phyloP scores from a whole-genome alignment of 2,329 filamentous ascomycete species.

The Talaromyces sp. region DNA sequence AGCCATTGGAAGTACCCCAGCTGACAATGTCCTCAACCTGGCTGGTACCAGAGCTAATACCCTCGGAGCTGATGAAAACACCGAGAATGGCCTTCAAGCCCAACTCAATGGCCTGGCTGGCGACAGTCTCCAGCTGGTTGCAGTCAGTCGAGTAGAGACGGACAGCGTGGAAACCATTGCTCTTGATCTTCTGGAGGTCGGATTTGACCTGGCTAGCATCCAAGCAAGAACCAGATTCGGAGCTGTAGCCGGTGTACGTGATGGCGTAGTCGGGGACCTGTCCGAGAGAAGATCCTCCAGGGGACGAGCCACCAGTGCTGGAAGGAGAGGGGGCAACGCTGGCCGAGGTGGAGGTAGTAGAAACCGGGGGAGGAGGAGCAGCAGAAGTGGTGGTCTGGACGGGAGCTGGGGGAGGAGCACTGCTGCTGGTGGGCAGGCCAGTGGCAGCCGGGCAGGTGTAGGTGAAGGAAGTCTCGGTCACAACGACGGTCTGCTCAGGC shows the following conservation, averaged over 20 bases:
- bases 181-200: constrained; percentile 61
- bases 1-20: constrained; percentile 58
- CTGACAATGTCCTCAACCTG: constrained; percentile 70
- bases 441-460: constrained; percentile 66
- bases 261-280: constrained; percentile 60
- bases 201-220: constrained; percentile 49
- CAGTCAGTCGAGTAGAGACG: constrained; percentile 94
- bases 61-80: constrained; percentile 70
- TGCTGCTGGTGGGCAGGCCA: constrained; percentile 32
- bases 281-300: constrained; percentile 15
- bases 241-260: constrained; percentile 72
- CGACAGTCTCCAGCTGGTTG: constrained; percentile 71
- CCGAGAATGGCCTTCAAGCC: constrained; percentile 79
- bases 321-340: constrained; percentile 16
- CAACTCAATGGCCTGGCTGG: constrained; percentile 60
- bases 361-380: constrained; percentile 21
- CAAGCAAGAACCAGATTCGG: constrained; percentile 59
- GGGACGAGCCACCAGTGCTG: constrained; percentile 16
- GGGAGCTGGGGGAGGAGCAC: constrained; percentile 17
- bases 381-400: constrained; percentile 20
- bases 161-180: constrained; percentile 63
- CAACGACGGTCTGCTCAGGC: constrained; percentile 61
- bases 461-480: constrained; percentile 64
- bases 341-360: constrained; percentile 20
- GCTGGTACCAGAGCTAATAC: constrained; percentile 59